Evolutionary conservation across 208 protist genomes (phyloP), one percentile per base, ranked within the genome.

Genomic region (Porcisia deanei): DNA sequence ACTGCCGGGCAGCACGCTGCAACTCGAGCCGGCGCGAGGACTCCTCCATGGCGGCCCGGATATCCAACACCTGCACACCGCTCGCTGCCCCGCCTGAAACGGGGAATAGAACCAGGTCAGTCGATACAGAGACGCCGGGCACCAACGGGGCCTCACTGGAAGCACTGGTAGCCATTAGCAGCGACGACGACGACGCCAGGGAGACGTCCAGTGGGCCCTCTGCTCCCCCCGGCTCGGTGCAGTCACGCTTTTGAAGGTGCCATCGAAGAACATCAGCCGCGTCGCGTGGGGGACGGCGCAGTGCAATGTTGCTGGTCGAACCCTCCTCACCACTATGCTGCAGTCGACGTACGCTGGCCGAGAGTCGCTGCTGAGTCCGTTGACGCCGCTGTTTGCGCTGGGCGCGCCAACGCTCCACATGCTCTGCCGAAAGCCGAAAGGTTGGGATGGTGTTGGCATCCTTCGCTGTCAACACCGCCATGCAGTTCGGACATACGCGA

Each of bases 41-140:
- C 79, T 95, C 89, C 79, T 93, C 87, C 82, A 94, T 84, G 0
- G 91, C 89, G 0, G 86, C 85, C 37, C 86, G 88, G 47, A 93
- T 65, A 43, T 92, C 89, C 39, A 86, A 68, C 59, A 82, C 67
- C 61, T 55, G 30, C 37, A 34, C 67, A 43, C 61, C 80, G 54
- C 16, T 68, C 9, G 2, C 41, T 30, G 12, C 53, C 1, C 5
- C 72, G n/a, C 45, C 68, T 20, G 18, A 14, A 22, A 73, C 54
- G 39, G 71, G 74, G 61, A 66, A 85, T 7, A 69, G 73, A 68
- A 79, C 85, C 82, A 45, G 84, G 59, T 54, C 77, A 22, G 60
- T 79, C 45, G 54, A 34, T 57, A 80, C 75, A 0, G 66, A 25
- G 20, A 82, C 77, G 37, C 77, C 77, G 1, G 77, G 77, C 7